Conservation (phyloP, 345 rosid species). For the Citrus cavaleriei region DNA sequence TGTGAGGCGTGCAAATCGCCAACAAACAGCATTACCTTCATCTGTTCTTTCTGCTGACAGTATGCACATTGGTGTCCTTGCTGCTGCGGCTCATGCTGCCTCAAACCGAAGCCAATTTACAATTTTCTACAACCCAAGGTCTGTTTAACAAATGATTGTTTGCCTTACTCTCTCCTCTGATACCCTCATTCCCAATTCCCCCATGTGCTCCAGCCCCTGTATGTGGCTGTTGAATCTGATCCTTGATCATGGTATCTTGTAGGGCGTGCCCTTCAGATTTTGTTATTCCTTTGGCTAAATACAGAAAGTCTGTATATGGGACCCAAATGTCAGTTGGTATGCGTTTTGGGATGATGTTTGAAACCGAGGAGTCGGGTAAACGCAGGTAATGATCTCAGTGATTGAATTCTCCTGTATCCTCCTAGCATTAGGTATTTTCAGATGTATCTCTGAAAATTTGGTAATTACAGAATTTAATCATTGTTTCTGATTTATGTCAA, state of each 20-base stretch:
- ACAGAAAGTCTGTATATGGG: conserved; percentile 78
- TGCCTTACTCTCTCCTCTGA: neutral
- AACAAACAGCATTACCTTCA: conserved; percentile 83
- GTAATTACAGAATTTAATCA: neutral
- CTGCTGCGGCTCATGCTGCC: conserved; percentile 99
- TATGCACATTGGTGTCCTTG: conserved; percentile 99
- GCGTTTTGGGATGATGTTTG: conserved; percentile 99
- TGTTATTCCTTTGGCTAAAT: conserved; percentile 78
- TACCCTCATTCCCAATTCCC: neutral
- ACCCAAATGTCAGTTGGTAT: conserved; percentile 89
- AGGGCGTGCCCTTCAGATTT: conserved; percentile 98
- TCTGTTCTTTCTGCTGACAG: conserved; percentile 96
- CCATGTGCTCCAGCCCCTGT: neutral
- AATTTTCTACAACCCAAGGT: conserved; percentile 98
- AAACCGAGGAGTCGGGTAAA: conserved; percentile 93
- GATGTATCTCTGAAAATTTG: neutral
- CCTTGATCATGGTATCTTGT: neutral
- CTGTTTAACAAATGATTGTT: conserved; percentile 6
- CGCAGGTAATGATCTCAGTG: conserved; percentile 52
- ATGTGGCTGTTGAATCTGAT: neutral
- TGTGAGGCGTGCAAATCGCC: conserved; percentile 87
- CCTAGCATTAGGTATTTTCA: neutral
- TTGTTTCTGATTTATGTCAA: neutral
- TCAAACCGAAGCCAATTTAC: conserved; percentile 78
- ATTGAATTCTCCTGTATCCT: neutral